phyloP scores from a whole-genome alignment of 257 asterid genomes.

The Parsonsia alboflavescens region DNA sequence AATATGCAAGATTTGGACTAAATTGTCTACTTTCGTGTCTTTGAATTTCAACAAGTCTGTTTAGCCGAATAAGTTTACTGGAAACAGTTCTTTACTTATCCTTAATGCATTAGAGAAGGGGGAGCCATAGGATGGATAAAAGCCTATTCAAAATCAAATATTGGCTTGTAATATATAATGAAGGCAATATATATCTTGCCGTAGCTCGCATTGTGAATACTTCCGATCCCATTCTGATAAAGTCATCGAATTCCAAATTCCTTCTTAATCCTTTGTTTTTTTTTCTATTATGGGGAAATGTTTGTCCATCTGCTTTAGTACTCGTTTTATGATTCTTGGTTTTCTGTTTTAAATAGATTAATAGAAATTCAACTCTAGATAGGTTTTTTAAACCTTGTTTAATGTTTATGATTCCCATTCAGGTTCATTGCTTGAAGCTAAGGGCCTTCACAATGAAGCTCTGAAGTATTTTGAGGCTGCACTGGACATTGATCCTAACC shows the following conservation, averaged over 20 bases:
- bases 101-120: background rate
- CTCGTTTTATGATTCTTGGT: too few relatives aligned
- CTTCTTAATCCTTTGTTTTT: background rate
- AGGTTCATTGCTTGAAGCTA: constrained; percentile 67
- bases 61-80: background rate
- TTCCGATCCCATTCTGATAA: background rate
- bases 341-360: too few relatives aligned
- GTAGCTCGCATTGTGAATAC: too few relatives aligned
- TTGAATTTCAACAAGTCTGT: background rate
- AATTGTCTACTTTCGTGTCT: background rate
- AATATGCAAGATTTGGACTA: background rate
- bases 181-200: background rate
- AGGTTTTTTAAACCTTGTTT: background rate
- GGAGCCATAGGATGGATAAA: background rate
- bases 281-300: background rate
- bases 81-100: background rate
- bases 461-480: constrained; percentile 60
- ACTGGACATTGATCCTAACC: constrained; percentile 67
- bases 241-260: background rate
- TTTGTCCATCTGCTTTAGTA: background rate
- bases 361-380: too few relatives aligned
- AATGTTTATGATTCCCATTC: constrained; percentile 12
- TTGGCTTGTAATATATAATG: too few relatives aligned
- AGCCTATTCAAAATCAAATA: background rate
- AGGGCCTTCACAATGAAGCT: constrained; percentile 62